Conservation (phyloP, 1,284 basidiomycete species). For the Heterobasidion parviporum region DNA sequence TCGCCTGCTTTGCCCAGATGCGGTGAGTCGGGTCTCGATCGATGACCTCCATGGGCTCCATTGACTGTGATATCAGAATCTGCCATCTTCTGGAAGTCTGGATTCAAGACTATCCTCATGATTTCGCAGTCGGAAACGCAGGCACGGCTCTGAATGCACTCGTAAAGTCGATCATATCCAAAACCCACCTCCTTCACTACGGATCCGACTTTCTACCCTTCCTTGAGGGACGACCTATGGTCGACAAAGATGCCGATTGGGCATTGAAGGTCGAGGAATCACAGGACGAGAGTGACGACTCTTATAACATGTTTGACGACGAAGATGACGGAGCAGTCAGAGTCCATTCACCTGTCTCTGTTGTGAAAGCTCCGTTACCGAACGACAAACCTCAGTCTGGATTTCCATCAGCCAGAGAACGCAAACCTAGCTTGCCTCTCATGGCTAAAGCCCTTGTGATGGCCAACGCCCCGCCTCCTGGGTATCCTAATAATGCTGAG, state of each 20-base stretch:
- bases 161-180: conserved; percentile 66
- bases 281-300: conserved; percentile 56
- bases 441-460: conserved; percentile 30
- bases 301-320: conserved; percentile 41
- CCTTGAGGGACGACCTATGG: conserved; percentile 53
- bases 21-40: conserved; percentile 31
- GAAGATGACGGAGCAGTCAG: conserved; percentile 25
- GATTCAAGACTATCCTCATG: conserved; percentile 64
- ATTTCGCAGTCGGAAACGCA: conserved; percentile 70
- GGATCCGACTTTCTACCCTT: conserved; percentile 75
- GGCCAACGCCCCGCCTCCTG: conserved; percentile 8
- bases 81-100: conserved; percentile 69
- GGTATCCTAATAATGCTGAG: conserved; percentile 1
- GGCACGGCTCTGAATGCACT: conserved; percentile 64
- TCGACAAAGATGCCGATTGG: conserved; percentile 64
- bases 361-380: background rate
- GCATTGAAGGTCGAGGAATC: conserved; percentile 52
- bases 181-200: conserved; percentile 74
- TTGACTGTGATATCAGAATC: conserved; percentile 37
- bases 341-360: background rate
- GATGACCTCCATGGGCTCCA: background rate
- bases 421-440: conserved; percentile 56
- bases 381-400: no score
- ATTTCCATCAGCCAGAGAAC: conserved; percentile 31
- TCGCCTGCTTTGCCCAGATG: conserved; percentile 79